These are phyloP conservation scores for Plasmodium cynomolgi DNA, from an alignment of 169 alveolate species.

Conservation along the genomic window DNA sequence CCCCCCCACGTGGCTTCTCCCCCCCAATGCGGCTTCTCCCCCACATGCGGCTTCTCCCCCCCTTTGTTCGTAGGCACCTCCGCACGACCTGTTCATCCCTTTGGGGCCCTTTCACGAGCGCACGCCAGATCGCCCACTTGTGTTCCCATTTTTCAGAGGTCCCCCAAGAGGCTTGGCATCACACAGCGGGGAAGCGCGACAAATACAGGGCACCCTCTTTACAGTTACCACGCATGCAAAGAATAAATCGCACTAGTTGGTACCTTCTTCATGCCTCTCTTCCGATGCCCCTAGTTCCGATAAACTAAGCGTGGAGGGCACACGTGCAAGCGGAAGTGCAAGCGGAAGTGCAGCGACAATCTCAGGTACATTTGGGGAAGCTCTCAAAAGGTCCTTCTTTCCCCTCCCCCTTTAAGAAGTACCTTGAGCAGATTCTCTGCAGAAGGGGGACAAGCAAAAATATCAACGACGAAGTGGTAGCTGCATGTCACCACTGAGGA, in stretches of 20 bases:
- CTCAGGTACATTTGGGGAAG: neutral
- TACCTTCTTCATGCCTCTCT: neutral
- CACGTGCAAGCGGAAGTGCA: too few relatives aligned
- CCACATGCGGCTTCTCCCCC: neutral
- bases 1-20: neutral
- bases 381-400: neutral
- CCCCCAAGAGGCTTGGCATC: neutral
- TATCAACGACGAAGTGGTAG: neutral
- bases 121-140: neutral
- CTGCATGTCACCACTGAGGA: neutral
- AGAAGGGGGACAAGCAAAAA: neutral
- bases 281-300: neutral
- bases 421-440: neutral
- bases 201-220: neutral
- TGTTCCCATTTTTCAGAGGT: neutral
- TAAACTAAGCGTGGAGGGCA: neutral
- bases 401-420: neutral
- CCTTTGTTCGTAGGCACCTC: neutral
- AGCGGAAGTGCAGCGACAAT: neutral
- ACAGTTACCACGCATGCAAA: neutral
- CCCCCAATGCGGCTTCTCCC: neutral
- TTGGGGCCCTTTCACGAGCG: neutral
- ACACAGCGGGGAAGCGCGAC: neutral
- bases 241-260: neutral
- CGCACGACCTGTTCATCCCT: neutral